A percentile compares a stretch with the other conserved stretches of the same genome.
Conservation (phyloP, 2,329 filamentous ascomycete genomes). For the Alternaria viburni region DNA sequence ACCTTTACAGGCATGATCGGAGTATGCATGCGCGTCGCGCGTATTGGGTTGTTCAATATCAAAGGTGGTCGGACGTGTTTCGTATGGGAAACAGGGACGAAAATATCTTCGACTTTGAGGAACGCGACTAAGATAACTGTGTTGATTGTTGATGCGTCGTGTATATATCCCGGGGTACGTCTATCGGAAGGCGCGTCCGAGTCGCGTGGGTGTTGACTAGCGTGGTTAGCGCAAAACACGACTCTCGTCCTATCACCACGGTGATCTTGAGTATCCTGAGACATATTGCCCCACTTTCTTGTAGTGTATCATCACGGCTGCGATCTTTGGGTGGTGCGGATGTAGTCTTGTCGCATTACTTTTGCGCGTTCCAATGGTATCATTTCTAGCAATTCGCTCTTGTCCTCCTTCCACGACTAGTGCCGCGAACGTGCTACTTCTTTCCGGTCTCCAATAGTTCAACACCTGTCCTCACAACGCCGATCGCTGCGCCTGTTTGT, state of each 20-base stretch:
- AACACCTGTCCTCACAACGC: conserved; percentile 83
- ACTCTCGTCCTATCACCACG: conserved; percentile 10
- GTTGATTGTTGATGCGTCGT: conserved; percentile 9
- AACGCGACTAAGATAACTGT: neutral
- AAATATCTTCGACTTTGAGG: neutral
- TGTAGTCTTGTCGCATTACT: neutral
- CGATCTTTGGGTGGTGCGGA: neutral
- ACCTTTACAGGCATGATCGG: conserved; percentile 10
- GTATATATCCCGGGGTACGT: conserved; percentile 7
- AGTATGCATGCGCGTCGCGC: neutral
- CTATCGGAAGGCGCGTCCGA: conserved; percentile 9
- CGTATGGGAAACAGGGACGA: too few relatives aligned
- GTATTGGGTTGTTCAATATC: neutral
- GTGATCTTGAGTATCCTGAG: conserved; percentile 5
- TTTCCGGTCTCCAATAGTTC: conserved; percentile 63
- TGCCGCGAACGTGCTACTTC: conserved; percentile 10
- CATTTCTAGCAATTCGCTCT: conserved; percentile 1
- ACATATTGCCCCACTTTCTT: conserved; percentile 2
- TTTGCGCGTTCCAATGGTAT: conserved; percentile 12
- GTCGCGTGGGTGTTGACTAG: conserved; percentile 16
- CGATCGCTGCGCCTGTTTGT: conserved; percentile 92
- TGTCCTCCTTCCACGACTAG: neutral
- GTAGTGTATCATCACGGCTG: neutral
- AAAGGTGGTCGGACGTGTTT: neutral
- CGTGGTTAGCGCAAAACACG: conserved; percentile 14